Conservation (phyloP, 1,139 yeast genomes). For the Taphrina deformans region DNA sequence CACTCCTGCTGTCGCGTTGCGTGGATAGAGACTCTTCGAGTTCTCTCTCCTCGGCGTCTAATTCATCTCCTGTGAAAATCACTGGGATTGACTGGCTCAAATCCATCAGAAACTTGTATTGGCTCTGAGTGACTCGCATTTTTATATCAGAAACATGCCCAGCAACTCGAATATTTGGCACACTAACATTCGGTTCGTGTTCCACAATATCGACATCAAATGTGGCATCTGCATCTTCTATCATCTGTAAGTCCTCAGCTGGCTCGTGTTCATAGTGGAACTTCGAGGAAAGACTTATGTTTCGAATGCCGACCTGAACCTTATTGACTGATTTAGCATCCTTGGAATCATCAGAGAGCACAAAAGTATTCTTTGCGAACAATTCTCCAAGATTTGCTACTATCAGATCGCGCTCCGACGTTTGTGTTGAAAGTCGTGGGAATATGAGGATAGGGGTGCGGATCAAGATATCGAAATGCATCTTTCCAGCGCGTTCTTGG, state of each 20-base stretch:
- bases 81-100: slow-evolving; percentile 60
- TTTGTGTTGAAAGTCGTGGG: slow-evolving; percentile 55
- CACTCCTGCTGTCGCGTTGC: background rate
- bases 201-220: slow-evolving; percentile 63
- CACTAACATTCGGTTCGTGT: slow-evolving; percentile 45
- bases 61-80: slow-evolving; percentile 52
- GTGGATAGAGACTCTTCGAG: slow-evolving; percentile 18
- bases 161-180: slow-evolving; percentile 57
- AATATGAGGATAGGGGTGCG: slow-evolving; percentile 81
- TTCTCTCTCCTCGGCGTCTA: slow-evolving; percentile 51
- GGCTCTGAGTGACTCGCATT: slow-evolving; percentile 73
- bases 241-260: slow-evolving; percentile 62
- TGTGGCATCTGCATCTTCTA: slow-evolving; percentile 65
- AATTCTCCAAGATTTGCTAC: slow-evolving; percentile 82
- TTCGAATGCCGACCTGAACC: slow-evolving; percentile 67
- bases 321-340: slow-evolving; percentile 50
- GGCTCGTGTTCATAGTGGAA: slow-evolving; percentile 54
- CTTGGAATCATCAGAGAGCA: slow-evolving; percentile 41
- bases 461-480: slow-evolving; percentile 69
- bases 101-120: slow-evolving; percentile 60
- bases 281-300: slow-evolving; percentile 63
- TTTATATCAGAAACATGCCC: slow-evolving; percentile 70
- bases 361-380: slow-evolving; percentile 65
- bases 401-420: slow-evolving; percentile 57
- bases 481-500: slow-evolving; percentile 57